Conservation (phyloP, 305 asterid species). For the Ajuga reptans region DNA sequence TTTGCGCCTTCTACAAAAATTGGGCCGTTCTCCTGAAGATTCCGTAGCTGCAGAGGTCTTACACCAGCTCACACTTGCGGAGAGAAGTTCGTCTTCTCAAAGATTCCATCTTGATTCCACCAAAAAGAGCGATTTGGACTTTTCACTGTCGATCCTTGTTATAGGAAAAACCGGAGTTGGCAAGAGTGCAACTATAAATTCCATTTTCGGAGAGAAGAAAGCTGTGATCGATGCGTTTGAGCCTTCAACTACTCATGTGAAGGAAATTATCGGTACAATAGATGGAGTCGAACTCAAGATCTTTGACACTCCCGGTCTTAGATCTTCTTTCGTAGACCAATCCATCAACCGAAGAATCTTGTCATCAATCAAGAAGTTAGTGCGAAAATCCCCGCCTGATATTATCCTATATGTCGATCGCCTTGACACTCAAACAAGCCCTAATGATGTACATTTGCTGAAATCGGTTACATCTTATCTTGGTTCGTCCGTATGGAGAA, state of each 20-base stretch:
- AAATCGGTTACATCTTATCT: conserved; percentile 45
- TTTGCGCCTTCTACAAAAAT: conserved; percentile 38
- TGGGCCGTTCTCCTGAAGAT: conserved; percentile 44
- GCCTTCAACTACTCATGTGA: conserved; percentile 51
- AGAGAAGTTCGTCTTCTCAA: conserved; percentile 28
- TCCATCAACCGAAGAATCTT: conserved; percentile 42
- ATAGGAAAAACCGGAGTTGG: conserved; percentile 94
- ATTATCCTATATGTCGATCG: conserved; percentile 72
- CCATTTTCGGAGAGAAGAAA: conserved; percentile 55
- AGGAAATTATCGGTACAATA: conserved; percentile 38
- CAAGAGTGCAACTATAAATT: conserved; percentile 86
- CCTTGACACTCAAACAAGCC: conserved; percentile 42
- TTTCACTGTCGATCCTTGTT: conserved; percentile 48
- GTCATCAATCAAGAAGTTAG: conserved; percentile 47
- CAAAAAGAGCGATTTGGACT: conserved; percentile 23
- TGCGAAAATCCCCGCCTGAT: conserved; percentile 58
- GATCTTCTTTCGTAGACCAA: conserved; percentile 41
- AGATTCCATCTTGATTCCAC: conserved; percentile 32
- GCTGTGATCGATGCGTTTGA: conserved; percentile 49
- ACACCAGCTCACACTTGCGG: conserved; percentile 34
- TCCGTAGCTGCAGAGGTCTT: conserved; percentile 39
- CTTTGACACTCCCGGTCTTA: conserved; percentile 85
- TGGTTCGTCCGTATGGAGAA: conserved; percentile 66
- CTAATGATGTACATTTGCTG: conserved; percentile 50
- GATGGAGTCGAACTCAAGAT: conserved; percentile 50